phyloP scores from a whole-genome alignment of 2,329 filamentous ascomycete genomes.

The Proliferodiscus dingleyae region DNA sequence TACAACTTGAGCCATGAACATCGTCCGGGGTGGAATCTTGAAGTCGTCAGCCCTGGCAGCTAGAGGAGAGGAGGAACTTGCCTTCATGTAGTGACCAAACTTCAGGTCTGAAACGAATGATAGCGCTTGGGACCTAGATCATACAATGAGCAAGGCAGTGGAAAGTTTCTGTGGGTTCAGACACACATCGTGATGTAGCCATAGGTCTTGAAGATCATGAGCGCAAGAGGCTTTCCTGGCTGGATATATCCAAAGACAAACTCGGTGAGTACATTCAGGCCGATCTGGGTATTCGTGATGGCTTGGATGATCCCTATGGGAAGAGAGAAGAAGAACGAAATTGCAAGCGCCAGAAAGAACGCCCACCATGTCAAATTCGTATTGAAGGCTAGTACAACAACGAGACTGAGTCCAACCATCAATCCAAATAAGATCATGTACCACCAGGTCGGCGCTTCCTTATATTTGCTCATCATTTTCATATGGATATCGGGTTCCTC shows the following conservation, averaged over 20 bases:
- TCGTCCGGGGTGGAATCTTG: conserved; percentile 25
- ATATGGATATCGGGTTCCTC: conserved; percentile 9
- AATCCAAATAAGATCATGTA: conserved; percentile 11
- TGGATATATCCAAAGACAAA: conserved; percentile 71
- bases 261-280: conserved; percentile 69
- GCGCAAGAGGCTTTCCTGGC: conserved; percentile 63
- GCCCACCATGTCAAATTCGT: conserved; percentile 60
- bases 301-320: conserved; percentile 68
- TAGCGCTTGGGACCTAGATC: conserved; percentile 37
- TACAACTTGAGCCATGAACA: conserved; percentile 45
- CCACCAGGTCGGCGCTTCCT: conserved; percentile 9
- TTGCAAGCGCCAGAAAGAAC: conserved; percentile 60
- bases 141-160: conserved; percentile 30
- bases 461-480: conserved; percentile 12
- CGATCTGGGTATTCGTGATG: conserved; percentile 65
- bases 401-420: conserved; percentile 8
- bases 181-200: conserved; percentile 66
- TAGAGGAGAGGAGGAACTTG: not conserved
- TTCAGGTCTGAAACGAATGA: conserved; percentile 45
- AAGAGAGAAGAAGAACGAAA: conserved; percentile 59
- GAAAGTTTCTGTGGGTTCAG: conserved; percentile 66
- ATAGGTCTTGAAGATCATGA: conserved; percentile 77
- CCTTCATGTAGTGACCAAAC: conserved; percentile 47
- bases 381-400: conserved; percentile 52
- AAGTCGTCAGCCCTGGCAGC: conserved; percentile 60